Base-by-base conservation (phyloP, 176 grass and related monocot species). In the Hordeum marinum region DNA sequence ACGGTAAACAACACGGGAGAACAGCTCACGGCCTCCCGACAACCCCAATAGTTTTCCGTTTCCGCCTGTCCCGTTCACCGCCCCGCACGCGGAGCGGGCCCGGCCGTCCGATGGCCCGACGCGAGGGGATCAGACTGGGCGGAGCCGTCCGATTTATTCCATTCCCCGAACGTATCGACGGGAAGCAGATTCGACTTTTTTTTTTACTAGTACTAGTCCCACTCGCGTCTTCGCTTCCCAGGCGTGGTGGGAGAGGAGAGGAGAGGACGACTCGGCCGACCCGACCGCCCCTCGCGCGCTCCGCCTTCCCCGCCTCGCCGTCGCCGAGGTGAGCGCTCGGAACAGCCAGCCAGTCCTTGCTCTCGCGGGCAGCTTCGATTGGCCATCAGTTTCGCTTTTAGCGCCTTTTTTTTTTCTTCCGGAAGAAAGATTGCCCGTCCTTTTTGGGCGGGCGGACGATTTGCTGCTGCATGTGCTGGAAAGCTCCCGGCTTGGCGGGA, bases 241-340 rank as follows among this genome's bases (percentile, higher is more conserved):
- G 18, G 59, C 29, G 23, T 27, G 18, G 52, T 57, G 52, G 52
- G 52, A 57, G 68, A 41, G 68, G 9, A 21, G 11, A 61, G 24
- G 45, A 4, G 48, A 34, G 15, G 82, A 67, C 61, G 55, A 80
- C 50, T 26, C 64, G 71, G 62, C 29, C 65, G 29, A 6, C 14
- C 46, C 14, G 46, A 17, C 15, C 48, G 21, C 0, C 35, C 60
- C 34, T 60, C 8, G 62, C 72, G 61, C 50, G 78, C 64, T 42
- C 32, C 80, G 63, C 71, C 79, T 67, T 45, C 58, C 88, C 74
- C 9, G 50, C 68, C 68, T 76, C 66, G 76, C 43, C 72, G 43
- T 52, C 43, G 84, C 75, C 42, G 80, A 90, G 88, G 88, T 90
- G 83, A 90, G 88, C 63, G 23, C 71, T 23, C 2, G 21, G 84